Percentiles rank a stretch among this genome's conserved stretches.
These are phyloP conservation scores for Telopea speciosissima DNA, from an alignment of 177 flowering plant genomes.

Conservation along the genomic window DNA sequence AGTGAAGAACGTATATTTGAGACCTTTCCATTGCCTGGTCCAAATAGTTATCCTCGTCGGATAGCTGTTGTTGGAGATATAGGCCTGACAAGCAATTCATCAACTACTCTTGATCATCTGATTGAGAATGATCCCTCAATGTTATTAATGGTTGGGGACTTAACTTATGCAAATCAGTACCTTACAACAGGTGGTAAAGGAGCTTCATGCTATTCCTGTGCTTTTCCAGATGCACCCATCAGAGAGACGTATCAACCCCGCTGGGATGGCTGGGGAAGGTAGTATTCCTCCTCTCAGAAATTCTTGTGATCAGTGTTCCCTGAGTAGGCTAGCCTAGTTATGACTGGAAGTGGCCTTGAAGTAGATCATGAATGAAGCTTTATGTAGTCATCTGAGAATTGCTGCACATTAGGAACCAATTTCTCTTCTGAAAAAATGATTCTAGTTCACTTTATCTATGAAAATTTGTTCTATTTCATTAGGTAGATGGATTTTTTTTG, in stretches of 20 bases:
- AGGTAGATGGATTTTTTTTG: too few relatives aligned
- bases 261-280: constrained; percentile 99
- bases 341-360: background rate
- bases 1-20: constrained; percentile 58
- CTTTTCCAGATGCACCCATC: constrained; percentile 80
- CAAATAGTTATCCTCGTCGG: constrained; percentile 45
- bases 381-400: background rate
- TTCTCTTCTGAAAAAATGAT: too few relatives aligned
- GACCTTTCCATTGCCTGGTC: constrained; percentile 50
- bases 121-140: constrained; percentile 61
- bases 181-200: constrained; percentile 78
- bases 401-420: too few relatives aligned
- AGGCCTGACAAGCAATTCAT: constrained; percentile 76
- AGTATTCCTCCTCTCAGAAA: constrained; percentile 6
- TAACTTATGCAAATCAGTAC: constrained; percentile 81
- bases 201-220: constrained; percentile 62
- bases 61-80: constrained; percentile 83
- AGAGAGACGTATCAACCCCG: constrained; percentile 94
- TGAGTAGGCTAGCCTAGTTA: too few relatives aligned
- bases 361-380: background rate
- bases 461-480: too few relatives aligned
- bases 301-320: too few relatives aligned
- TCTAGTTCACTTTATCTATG: too few relatives aligned
- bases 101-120: constrained; percentile 77
- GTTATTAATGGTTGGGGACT: constrained; percentile 80